phyloP scores from a whole-genome alignment of 2,329 filamentous ascomycete species.

The Lizonia empirigonia region DNA sequence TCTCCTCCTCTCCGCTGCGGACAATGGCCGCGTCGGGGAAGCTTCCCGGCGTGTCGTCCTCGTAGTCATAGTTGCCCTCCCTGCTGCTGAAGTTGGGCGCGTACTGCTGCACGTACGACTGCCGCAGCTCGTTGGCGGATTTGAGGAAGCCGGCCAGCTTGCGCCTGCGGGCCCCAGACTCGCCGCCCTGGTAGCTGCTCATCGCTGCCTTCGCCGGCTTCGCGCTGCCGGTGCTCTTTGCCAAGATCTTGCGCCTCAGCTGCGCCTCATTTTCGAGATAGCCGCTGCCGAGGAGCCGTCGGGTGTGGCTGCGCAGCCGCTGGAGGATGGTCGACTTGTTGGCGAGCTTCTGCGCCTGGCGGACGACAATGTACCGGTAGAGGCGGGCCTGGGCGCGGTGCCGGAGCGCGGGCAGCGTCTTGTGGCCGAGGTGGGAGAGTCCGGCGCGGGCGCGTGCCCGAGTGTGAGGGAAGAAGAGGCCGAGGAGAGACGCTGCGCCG shows the following conservation, averaged over 20 bases:
- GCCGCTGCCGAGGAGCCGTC: slow-evolving; percentile 33
- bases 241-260: slow-evolving; percentile 41
- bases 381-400: slow-evolving; percentile 75
- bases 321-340: slow-evolving; percentile 37
- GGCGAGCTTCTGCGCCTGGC: slow-evolving; percentile 54
- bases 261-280: slow-evolving; percentile 44
- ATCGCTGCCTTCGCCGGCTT: slow-evolving; percentile 33
- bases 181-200: slow-evolving; percentile 47
- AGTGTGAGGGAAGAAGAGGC: slow-evolving; percentile 71
- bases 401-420: slow-evolving; percentile 73
- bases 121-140: slow-evolving; percentile 73
- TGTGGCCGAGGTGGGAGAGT: slow-evolving; percentile 73
- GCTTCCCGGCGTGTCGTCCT: slow-evolving; percentile 67
- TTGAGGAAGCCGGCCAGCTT: slow-evolving; percentile 77
- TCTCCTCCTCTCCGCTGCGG: slow-evolving; percentile 81
- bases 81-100: slow-evolving; percentile 54
- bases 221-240: slow-evolving; percentile 26
- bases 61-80: slow-evolving; percentile 52
- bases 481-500: slow-evolving; percentile 55
- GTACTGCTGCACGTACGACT: slow-evolving; percentile 67
- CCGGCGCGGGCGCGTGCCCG: slow-evolving; percentile 67
- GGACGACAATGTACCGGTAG: slow-evolving; percentile 73
- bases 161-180: slow-evolving; percentile 74
- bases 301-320: slow-evolving; percentile 41
- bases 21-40: slow-evolving; percentile 87